These are phyloP conservation scores for Mytilinidion resinicola DNA, from an alignment of 495 filamentous ascomycete species.

Conservation along the genomic window DNA sequence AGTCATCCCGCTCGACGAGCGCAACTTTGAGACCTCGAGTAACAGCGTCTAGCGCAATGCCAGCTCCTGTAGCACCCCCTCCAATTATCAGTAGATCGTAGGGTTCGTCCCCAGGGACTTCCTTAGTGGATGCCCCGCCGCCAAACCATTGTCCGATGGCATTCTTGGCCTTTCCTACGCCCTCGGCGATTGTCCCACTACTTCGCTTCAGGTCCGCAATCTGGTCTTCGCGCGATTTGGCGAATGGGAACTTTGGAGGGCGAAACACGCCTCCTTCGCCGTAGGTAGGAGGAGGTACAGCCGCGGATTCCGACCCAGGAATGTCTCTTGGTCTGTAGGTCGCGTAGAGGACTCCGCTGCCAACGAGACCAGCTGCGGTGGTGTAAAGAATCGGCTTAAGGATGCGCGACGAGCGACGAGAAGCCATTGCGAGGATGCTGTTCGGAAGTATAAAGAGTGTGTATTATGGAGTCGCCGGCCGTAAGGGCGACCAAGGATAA, in stretches of 20 bases:
- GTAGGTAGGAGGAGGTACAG: constrained; percentile 75
- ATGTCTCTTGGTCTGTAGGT: constrained; percentile 80
- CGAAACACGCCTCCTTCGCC: constrained; percentile 68
- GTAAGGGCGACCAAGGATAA: background rate
- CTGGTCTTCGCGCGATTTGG: constrained; percentile 65
- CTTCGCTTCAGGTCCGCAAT: constrained; percentile 52
- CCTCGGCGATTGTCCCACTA: constrained; percentile 21
- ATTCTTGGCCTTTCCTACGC: constrained; percentile 21
- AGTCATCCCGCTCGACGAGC: constrained; percentile 91
- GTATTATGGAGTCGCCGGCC: background rate
- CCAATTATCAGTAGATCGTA: constrained; percentile 86
- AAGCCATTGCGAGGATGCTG: constrained; percentile 47
- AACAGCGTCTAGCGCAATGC: constrained; percentile 89
- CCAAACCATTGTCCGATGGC: constrained; percentile 33
- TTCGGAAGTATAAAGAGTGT: background rate
- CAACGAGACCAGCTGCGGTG: constrained; percentile 49
- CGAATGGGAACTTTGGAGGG: constrained; percentile 71
- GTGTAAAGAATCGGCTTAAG: constrained; percentile 57
- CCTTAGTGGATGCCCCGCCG: constrained; percentile 3
- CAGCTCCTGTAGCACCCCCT: constrained; percentile 88
- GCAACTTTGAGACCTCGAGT: constrained; percentile 91
- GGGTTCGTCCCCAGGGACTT: constrained; percentile 32
- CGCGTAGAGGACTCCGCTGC: constrained; percentile 64
- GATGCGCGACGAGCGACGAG: constrained; percentile 51
- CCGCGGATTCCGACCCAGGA: constrained; percentile 71